Percentiles rank a stretch among this genome's conserved stretches.
Conservation (phyloP, 2,329 filamentous ascomycete species). For the Botryosphaeria dothidea region DNA sequence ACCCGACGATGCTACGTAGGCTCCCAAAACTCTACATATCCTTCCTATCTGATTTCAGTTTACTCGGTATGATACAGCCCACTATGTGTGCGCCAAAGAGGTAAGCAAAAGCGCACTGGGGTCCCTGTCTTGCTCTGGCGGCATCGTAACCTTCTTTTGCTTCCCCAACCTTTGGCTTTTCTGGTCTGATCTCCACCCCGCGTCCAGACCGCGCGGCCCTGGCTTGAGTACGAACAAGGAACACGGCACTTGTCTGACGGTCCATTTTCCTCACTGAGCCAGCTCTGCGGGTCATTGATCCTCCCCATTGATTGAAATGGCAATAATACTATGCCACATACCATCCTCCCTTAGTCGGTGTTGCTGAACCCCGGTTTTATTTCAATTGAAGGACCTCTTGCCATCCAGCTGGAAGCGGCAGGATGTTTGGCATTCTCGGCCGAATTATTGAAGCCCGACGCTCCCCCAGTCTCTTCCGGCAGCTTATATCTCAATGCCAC, state of each 20-base stretch:
- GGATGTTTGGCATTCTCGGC: not conserved
- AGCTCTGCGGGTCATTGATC: not conserved
- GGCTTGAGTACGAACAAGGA: not conserved
- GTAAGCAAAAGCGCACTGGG: not conserved
- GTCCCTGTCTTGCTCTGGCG: not conserved
- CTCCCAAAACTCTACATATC: not conserved
- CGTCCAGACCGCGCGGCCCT: not conserved
- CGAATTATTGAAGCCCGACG: not conserved
- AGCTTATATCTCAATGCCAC: not conserved
- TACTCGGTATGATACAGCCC: not conserved
- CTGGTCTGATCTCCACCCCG: not conserved
- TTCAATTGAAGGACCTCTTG: not conserved
- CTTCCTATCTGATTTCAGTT: not conserved
- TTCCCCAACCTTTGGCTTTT: not conserved
- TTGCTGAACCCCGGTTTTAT: not conserved
- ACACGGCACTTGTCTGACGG: not conserved
- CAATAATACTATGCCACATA: not conserved
- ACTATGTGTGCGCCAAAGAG: not conserved
- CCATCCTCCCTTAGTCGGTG: not conserved
- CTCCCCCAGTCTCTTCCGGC: not conserved
- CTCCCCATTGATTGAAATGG: not conserved
- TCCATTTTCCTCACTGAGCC: not conserved
- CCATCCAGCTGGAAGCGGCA: not conserved
- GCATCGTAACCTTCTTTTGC: not conserved
- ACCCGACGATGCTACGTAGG: not conserved